Percentiles rank a stretch among this genome's conserved stretches.
Conservation (phyloP, 495 filamentous ascomycete species). For the Cercophora sp. region DNA sequence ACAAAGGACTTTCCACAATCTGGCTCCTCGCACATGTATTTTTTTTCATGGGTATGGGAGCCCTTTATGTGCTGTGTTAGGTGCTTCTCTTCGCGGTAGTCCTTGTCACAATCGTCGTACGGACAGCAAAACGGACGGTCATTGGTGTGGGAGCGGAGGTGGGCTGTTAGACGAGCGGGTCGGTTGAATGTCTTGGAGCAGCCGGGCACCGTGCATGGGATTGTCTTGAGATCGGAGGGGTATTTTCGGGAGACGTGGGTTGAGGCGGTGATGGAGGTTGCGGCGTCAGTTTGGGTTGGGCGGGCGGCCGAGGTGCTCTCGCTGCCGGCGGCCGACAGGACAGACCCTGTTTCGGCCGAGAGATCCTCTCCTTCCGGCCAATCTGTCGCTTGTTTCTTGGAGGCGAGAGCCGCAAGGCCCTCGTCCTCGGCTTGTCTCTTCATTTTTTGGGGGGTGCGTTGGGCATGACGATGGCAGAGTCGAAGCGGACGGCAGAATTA, state of each 20-base stretch:
- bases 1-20: slow-evolving; percentile 79
- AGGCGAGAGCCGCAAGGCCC: slow-evolving; percentile 2
- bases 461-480: no score
- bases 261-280: slow-evolving; percentile 38
- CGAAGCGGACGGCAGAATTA: background rate
- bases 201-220: slow-evolving; percentile 61
- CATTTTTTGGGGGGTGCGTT: no score
- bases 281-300: slow-evolving; percentile 17
- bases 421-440: slow-evolving; percentile 14
- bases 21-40: slow-evolving; percentile 64
- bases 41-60: slow-evolving; percentile 67
- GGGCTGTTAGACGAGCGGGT: slow-evolving; percentile 71
- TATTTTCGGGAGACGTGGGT: slow-evolving; percentile 55
- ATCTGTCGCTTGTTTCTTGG: slow-evolving; percentile 9
- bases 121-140: slow-evolving; percentile 71
- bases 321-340: slow-evolving; percentile 13
- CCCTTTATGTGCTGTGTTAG: slow-evolving; percentile 78
- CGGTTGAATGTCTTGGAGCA: slow-evolving; percentile 86
- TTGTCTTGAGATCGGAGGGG: slow-evolving; percentile 70
- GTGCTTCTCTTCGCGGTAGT: slow-evolving; percentile 77
- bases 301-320: slow-evolving; percentile 6
- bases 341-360: slow-evolving; percentile 17
- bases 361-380: background rate
- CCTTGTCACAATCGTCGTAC: slow-evolving; percentile 67
- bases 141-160: slow-evolving; percentile 74